Percentiles rank a stretch among this genome's conserved stretches.
Conservation (phyloP, 2,329 filamentous ascomycete species). For the Colletotrichum sansevieriae region DNA sequence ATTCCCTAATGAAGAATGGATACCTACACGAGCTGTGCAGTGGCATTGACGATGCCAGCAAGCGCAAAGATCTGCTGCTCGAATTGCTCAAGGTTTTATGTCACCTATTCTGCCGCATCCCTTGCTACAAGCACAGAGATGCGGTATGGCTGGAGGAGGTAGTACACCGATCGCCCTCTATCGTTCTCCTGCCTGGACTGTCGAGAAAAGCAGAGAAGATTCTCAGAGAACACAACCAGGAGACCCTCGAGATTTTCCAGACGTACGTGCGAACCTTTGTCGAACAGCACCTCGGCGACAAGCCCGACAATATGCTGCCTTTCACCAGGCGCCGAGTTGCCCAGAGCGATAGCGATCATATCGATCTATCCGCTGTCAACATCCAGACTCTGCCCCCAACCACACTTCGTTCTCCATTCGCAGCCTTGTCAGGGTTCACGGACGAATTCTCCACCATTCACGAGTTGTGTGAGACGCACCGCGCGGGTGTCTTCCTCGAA, state of each 20-base stretch:
- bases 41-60: conserved; percentile 59
- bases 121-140: conserved; percentile 57
- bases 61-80: conserved; percentile 63
- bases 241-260: conserved; percentile 75
- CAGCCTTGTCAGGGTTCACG: conserved; percentile 76
- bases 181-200: conserved; percentile 46
- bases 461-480: conserved; percentile 75
- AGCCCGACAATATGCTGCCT: conserved; percentile 68
- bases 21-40: conserved; percentile 76
- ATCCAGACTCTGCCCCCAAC: conserved; percentile 52
- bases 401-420: conserved; percentile 74
- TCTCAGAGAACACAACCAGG: conserved; percentile 72
- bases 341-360: neutral
- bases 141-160: conserved; percentile 60
- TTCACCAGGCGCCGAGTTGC: conserved; percentile 58
- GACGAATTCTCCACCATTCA: conserved; percentile 75
- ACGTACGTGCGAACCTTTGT: conserved; percentile 78
- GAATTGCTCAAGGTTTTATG: conserved; percentile 76
- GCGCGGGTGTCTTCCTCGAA: conserved; percentile 80
- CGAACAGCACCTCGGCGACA: conserved; percentile 68
- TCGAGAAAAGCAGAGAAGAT: conserved; percentile 63
- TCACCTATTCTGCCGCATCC: conserved; percentile 76
- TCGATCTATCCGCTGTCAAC: neutral
- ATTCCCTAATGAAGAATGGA: conserved; percentile 77
- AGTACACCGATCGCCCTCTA: conserved; percentile 70